Evolutionary conservation across 2,329 filamentous ascomycete species (phyloP), one percentile per base, ranked within the genome.

Genomic region (Cordyceps militaris): DNA sequence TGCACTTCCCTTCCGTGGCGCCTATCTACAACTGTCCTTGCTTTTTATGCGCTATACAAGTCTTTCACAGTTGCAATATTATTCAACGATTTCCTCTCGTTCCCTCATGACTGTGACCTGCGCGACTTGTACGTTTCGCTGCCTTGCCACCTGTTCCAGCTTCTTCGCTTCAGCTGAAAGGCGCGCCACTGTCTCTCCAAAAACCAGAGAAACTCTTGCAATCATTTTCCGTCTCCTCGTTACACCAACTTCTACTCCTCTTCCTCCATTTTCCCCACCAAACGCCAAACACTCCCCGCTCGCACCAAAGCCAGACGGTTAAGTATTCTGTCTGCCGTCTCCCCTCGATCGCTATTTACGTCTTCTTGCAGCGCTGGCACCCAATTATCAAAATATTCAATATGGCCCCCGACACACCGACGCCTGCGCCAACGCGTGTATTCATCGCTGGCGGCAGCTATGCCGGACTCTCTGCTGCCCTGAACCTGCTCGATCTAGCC

Each of bases 401-500:
- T 21, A 72, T 72, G 70, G 67, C 64, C 43, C 69, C 70, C 46
- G 46, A 71, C 47, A 63, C 66, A 34, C 56, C 66, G 44, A 38
- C 57, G 53, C 58, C 62, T 34, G 67, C 67, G 54, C 75, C 76
- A 38, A 75, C 80, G 68, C 79, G 75, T 63, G 76, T 91, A 11
- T 76, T 91, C 38, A 76, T 91, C 57, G 79, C 86, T 32, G 88
- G 88, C 38, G 87, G 85, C 23, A 86, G 85, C 40, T 91, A 91
- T 65, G 82, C 79, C n/a, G 88, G 88, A 34, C 77, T 91, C 5
- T 80, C 85, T 13, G 79, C 82, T 1, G 81, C 83, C 6, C 71
- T 88, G 63, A 87, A 88, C 66, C 76, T 92, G 7, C 72, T 87
- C 21, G 86, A 90, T 66, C 76, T 88, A 36, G 81, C 81, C 59